Conservation (phyloP, 257 asterid genomes). For the Gynochthodes officinalis region DNA sequence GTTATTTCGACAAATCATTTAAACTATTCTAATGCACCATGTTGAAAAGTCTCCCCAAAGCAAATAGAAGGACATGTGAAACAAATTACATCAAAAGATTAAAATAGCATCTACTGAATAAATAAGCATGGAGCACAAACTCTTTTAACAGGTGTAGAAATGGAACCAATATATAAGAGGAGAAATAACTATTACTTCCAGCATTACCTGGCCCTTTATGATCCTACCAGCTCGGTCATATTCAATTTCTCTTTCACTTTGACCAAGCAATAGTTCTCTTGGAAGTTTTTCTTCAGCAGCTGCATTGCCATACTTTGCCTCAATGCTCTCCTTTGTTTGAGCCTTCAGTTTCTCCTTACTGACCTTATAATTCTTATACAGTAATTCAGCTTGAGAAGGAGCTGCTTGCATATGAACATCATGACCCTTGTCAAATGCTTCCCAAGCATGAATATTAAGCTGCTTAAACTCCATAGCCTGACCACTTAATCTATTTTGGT, state of each 20-base stretch:
- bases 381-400: conserved; percentile 97
- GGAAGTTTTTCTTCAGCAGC: conserved; percentile 84
- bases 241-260: conserved; percentile 84
- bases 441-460: conserved; percentile 94
- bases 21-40: background rate
- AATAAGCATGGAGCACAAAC: background rate
- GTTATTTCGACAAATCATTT: background rate
- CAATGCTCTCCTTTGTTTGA: conserved; percentile 76
- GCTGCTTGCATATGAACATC: conserved; percentile 99
- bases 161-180: background rate
- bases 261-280: conserved; percentile 83
- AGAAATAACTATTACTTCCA: background rate
- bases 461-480: conserved; percentile 98
- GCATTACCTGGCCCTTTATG: conserved; percentile 87
- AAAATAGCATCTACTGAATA: background rate
- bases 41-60: background rate
- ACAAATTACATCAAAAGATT: background rate
- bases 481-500: conserved; percentile 81
- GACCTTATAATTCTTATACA: conserved; percentile 68
- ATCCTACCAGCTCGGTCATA: conserved; percentile 96
- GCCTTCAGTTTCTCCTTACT: conserved; percentile 75
- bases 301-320: conserved; percentile 95
- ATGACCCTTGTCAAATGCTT: conserved; percentile 95
- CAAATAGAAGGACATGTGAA: background rate
- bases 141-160: background rate